Evolutionary conservation across 805 yeast species (phyloP).

Genomic region (Danielia oregonensis): DNA sequence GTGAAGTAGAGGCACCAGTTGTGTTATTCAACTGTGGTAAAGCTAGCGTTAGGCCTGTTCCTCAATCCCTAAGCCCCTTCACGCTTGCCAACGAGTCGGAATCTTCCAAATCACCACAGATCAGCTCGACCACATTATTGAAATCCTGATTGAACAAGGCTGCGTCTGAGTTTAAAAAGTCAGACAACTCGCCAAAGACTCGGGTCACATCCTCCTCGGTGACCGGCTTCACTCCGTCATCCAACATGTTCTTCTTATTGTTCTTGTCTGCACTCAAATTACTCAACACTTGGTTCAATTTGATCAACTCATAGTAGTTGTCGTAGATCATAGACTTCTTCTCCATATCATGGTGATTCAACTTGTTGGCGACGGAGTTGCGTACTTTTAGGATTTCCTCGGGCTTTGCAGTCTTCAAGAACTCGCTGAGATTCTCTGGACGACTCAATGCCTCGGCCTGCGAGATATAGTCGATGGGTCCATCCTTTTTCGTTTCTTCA

Average conservation of each 20-base stretch:
- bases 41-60: too few relatives aligned
- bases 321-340: conserved; percentile 72
- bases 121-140: conserved; percentile 6
- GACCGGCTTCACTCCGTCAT: conserved; percentile 1
- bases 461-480: not conserved
- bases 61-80: conserved; percentile 5
- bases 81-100: conserved; percentile 13
- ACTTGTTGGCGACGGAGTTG: conserved; percentile 29
- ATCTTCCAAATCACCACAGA: conserved; percentile 5
- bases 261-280: conserved; percentile 5
- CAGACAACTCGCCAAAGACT: conserved; percentile 6
- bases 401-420: conserved; percentile 8
- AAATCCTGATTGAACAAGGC: conserved; percentile 16
- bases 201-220: conserved; percentile 8
- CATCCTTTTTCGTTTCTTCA: not conserved
- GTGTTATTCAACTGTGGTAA: too few relatives aligned
- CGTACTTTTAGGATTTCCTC: conserved; percentile 12
- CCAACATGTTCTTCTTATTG: not conserved
- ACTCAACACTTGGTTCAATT: conserved; percentile 53
- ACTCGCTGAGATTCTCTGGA: conserved; percentile 7
- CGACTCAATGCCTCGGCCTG: not conserved
- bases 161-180: conserved; percentile 8
- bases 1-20: too few relatives aligned
- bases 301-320: conserved; percentile 69
- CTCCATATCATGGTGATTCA: conserved; percentile 53